These are phyloP conservation scores for Phytophthora boehmeriae DNA, from an alignment of 352 stramenopile genomes.

Conservation along the genomic window DNA sequence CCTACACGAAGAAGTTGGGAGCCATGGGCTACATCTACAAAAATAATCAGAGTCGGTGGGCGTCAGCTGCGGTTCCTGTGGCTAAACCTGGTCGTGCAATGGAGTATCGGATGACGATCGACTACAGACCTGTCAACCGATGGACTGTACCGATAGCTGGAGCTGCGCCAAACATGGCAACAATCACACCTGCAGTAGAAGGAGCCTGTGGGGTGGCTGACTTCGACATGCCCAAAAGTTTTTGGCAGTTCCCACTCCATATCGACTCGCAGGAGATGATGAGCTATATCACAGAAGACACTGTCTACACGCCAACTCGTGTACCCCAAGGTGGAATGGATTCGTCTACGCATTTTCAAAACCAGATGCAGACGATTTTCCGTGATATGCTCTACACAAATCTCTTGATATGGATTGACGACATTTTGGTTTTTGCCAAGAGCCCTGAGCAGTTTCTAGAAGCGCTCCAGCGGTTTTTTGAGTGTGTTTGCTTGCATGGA, in stretches of 20 bases:
- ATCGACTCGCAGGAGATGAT: conserved; percentile 16
- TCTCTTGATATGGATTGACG: conserved; percentile 29
- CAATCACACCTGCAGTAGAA: too few relatives aligned
- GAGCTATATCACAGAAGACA: conserved; percentile 31
- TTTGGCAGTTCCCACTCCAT: conserved; percentile 24
- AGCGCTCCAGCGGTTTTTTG: conserved; percentile 13
- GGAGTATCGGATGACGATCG: conserved; percentile 27
- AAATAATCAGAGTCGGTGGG: conserved; percentile 12
- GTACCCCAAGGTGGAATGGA: conserved; percentile 9
- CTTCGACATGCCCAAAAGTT: conserved; percentile 30
- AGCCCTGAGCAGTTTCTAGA: neutral
- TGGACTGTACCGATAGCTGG: conserved; percentile 3
- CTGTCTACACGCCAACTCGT: conserved; percentile 19
- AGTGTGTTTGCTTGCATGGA: neutral
- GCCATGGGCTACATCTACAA: conserved; percentile 3
- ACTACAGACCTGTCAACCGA: conserved; percentile 20
- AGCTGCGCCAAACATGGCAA: too few relatives aligned
- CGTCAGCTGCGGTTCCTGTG: conserved; percentile 13
- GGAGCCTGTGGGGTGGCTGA: too few relatives aligned
- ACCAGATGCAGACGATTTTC: conserved; percentile 20
- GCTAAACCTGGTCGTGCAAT: conserved; percentile 1
- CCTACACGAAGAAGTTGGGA: neutral
- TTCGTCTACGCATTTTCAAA: conserved; percentile 18
- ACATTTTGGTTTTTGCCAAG: conserved; percentile 17
- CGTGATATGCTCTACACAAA: conserved; percentile 18